Base-by-base conservation (phyloP, 2,329 filamentous ascomycete species). In the Onygenales sp. region DNA sequence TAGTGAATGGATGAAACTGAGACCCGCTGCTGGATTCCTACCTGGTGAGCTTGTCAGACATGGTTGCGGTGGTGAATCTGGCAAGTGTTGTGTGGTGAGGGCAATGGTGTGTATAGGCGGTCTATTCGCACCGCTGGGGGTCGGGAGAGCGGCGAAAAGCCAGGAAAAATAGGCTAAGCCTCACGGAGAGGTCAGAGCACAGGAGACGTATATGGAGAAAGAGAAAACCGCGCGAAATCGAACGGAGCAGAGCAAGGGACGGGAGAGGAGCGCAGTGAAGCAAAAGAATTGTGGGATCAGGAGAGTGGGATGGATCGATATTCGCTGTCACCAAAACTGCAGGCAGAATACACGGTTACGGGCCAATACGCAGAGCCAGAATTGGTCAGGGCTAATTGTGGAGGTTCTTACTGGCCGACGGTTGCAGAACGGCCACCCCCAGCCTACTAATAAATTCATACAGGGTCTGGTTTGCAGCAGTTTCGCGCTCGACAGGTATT, bases 21-120 rank as follows among this genome's bases (percentile, higher is more conserved):
- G n/a, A 51, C 51, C 45, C 42, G 17, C 32, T 6, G n/a, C 10
- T n/a, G 48, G 48, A 34, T 46, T 13, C 84, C 64, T 84, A 95
- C 90, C 91, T 88, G 65, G 92, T 97, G 66, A 96, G 83, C 77
- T 87, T 95, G 81, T 95, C 90, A 70, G 88, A 81, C 90, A 95
- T 95, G 67, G 65, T 80, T 74, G 65, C 63, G 54, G 51, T 52
- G 61, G 51, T 54, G 17, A 36, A 47, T 39, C 3, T 6, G 39
- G 40, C 21, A 14, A 49, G 36, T 31, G 11, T 14, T 21, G 21
- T 27, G 21, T 27, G 11, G 17, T 33, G 3, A 37, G 11, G 11
- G 34, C 21, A 13, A 42, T 39, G 39, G 40, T 31, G 14, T 40
- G 11, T 49, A 21, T 3, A 40, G 17, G 11, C 11, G 11, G 17